A percentile compares a stretch with the other conserved stretches of the same genome.
These are phyloP conservation scores for Coniochaeta hoffmannii DNA, from an alignment of 2,329 filamentous ascomycete species.

Conservation along the genomic window DNA sequence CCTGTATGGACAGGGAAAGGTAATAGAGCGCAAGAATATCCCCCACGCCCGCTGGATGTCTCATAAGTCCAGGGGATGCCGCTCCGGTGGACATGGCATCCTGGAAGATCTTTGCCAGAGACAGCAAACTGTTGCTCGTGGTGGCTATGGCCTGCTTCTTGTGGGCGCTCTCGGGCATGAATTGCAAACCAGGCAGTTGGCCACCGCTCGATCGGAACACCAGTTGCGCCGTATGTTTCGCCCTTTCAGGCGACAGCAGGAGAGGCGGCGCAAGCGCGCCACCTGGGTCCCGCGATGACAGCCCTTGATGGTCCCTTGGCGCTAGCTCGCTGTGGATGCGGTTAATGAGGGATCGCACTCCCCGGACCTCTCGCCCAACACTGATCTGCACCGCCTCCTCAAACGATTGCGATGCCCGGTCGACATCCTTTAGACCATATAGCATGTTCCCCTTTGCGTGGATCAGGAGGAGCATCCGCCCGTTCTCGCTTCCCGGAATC, in stretches of 20 bases:
- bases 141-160: conserved; percentile 80
- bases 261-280: conserved; percentile 50
- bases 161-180: conserved; percentile 62
- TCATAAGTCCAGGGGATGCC: conserved; percentile 43
- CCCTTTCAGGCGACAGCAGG: conserved; percentile 74
- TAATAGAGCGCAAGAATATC: conserved; percentile 96
- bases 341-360: conserved; percentile 71
- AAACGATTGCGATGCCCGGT: conserved; percentile 76
- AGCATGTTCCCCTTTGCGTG: conserved; percentile 99
- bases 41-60: conserved; percentile 67
- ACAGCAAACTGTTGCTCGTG: conserved; percentile 91
- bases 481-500: conserved; percentile 81
- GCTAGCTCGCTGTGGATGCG: conserved; percentile 67
- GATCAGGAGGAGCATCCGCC: conserved; percentile 83
- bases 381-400: conserved; percentile 92
- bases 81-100: conserved; percentile 80
- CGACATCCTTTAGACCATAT: conserved; percentile 79
- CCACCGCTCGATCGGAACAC: conserved; percentile 69
- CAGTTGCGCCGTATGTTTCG: conserved; percentile 71
- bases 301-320: conserved; percentile 27
- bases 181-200: conserved; percentile 70
- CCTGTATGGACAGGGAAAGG: conserved; percentile 84
- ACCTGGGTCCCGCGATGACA: not conserved
- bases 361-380: conserved; percentile 60
- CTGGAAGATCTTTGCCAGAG: conserved; percentile 94